Conservation (phyloP, 345 rosid genomes). For the Xanthoceras sorbifolium region DNA sequence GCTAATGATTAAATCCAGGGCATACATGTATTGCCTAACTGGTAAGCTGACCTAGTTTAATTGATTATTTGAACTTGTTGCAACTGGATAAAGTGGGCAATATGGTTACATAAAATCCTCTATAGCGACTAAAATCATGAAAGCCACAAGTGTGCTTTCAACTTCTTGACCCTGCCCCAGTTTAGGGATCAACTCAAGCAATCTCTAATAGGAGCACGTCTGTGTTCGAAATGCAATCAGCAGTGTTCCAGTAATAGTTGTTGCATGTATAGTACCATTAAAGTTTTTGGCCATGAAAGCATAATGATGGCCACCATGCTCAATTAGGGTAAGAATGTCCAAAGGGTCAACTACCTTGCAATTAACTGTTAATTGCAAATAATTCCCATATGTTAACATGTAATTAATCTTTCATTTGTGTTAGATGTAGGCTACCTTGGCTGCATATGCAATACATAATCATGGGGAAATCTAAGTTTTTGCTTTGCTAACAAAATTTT, state of each 20-base stretch:
- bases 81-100: not conserved
- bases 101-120: slow-evolving; percentile 4
- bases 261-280: not conserved
- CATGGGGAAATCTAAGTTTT: not conserved
- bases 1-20: not conserved
- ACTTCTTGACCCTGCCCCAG: too few species aligned
- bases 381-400: not conserved
- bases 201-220: not conserved
- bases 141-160: not conserved
- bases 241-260: not conserved
- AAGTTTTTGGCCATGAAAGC: slow-evolving; percentile 5
- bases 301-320: not conserved
- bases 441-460: not conserved
- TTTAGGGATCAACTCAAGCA: not conserved
- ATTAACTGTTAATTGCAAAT: not conserved
- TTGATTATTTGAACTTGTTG: slow-evolving; percentile 6
- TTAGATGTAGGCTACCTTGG: not conserved
- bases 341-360: not conserved
- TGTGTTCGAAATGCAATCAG: not conserved
- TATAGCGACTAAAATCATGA: not conserved
- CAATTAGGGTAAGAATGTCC: not conserved
- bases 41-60: not conserved
- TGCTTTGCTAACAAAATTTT: not conserved
- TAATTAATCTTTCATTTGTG: not conserved
- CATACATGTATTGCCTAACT: not conserved